Percentiles rank a stretch among this genome's conserved stretches.
Evolutionary conservation across 2,329 filamentous ascomycete genomes (phyloP).

Genomic region (Alternaria sp.): DNA sequence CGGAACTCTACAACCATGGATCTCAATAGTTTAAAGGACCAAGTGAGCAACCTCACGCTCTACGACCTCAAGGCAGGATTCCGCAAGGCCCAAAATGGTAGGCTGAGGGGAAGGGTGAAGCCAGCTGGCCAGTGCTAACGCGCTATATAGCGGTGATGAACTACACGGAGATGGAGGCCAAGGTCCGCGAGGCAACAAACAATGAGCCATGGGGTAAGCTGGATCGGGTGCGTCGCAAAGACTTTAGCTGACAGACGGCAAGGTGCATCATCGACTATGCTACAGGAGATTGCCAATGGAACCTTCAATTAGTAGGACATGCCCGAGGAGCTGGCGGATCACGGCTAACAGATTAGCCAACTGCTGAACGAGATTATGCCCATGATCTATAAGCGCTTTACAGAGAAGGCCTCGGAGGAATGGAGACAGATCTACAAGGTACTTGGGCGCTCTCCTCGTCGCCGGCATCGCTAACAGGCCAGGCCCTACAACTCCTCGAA

Average conservation of each 20-base stretch:
- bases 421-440: constrained; percentile 99
- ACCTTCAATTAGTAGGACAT: constrained; percentile 92
- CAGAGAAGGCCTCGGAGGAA: constrained; percentile 96
- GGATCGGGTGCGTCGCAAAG: constrained; percentile 63
- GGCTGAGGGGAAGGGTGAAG: constrained; percentile 33
- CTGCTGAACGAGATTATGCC: constrained; percentile 99
- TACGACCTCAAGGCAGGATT: constrained; percentile 96
- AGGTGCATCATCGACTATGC: constrained; percentile 79
- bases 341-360: constrained; percentile 68
- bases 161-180: constrained; percentile 74
- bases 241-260: constrained; percentile 25
- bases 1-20: constrained; percentile 69
- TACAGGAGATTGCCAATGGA: constrained; percentile 98
- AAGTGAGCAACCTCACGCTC: constrained; percentile 89
- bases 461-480: constrained; percentile 26
- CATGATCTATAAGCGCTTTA: constrained; percentile 99
- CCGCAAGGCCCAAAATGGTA: constrained; percentile 96
- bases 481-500: constrained; percentile 89
- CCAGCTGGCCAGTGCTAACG: constrained; percentile 41
- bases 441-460: constrained; percentile 14
- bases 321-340: neutral
- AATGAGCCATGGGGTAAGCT: constrained; percentile 90
- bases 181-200: constrained; percentile 98
- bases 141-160: constrained; percentile 84
- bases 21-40: constrained; percentile 82